Conservation (phyloP, 148 eudicot genomes). For the Heliosperma pusillum region DNA sequence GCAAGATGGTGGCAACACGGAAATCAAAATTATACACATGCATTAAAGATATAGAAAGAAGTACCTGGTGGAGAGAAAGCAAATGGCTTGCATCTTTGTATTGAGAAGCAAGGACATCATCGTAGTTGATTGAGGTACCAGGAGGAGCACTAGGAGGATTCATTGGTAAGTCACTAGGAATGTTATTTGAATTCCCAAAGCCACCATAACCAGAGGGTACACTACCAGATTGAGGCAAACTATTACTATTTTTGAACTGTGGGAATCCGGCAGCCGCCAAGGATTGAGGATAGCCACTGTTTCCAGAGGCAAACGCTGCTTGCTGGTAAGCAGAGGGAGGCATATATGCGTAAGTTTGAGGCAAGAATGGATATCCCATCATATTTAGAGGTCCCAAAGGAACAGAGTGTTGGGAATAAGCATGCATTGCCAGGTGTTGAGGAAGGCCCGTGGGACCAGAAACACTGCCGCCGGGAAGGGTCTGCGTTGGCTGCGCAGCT, state of each 20-base stretch:
- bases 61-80: conserved; percentile 87
- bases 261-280: conserved; percentile 51
- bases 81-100: conserved; percentile 78
- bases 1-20: neutral
- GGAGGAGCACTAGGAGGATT: conserved; percentile 70
- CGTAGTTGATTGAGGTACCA: conserved; percentile 58
- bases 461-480: conserved; percentile 42
- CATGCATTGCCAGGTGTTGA: conserved; percentile 70
- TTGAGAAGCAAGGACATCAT: conserved; percentile 62
- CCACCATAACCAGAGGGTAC: conserved; percentile 79
- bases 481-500: conserved; percentile 59
- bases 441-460: conserved; percentile 68
- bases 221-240: conserved; percentile 77
- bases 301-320: conserved; percentile 65
- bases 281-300: conserved; percentile 70
- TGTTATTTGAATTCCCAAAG: conserved; percentile 62
- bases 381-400: conserved; percentile 75
- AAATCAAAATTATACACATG: neutral
- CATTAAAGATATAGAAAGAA: neutral
- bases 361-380: conserved; percentile 71
- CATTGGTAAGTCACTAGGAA: conserved; percentile 62
- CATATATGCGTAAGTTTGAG: conserved; percentile 74
- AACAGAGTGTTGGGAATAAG: conserved; percentile 67
- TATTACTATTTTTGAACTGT: conserved; percentile 74
- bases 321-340: conserved; percentile 75